Base-by-base conservation (phyloP, 441 rosid species). In the Daphne laureola region DNA sequence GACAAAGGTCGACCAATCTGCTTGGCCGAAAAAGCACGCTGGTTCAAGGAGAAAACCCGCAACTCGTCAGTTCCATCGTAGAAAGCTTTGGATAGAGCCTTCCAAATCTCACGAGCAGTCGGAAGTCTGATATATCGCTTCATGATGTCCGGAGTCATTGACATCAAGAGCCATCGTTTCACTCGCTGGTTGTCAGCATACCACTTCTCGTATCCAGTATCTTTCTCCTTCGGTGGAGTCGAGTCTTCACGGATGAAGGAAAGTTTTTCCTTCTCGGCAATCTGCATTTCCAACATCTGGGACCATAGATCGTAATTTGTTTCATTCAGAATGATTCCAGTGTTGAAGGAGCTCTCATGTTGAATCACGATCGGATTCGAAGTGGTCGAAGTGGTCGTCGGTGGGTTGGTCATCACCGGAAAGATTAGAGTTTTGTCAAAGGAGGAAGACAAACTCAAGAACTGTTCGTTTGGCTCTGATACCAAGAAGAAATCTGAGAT, bases 301-400 rank as follows among this genome's bases (percentile, higher is more conserved):
- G 58, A 65, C 50, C 45, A 58, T 1, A 58, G n/a, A 38, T 58
- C 64, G 41, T 58, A 58, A 4, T 58, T 65, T 1, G 55, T 14
- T 35, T 59, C 45, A 3, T 5, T 49, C 2, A 65, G 41, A 1
- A 41, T n/a, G 12, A 65, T 65, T 9, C 60, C 31, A 2, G 11
- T 45, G 31, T 15, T 38, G 25, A 59, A 55, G 1, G 26, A 3
- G 14, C 55, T 36, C n/a, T 65, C 53, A 4, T 6, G 38, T 25
- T 59, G 47, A 47, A 58, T 21, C 47, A 64, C 4, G 23, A 25
- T 45, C 9, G 3, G 35, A 1, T n/a, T n/a, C n/a, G n/a, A n/a
- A n/a, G n/a, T n/a, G n/a, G n/a, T n/a, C n/a, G n/a, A n/a, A n/a
- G n/a, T n/a, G n/a, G n/a, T n/a, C n/a, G n/a, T n/a, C n/a, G n/a